Percentiles rank a stretch among this genome's conserved stretches.
Evolutionary conservation across 306 rosid genomes (phyloP).

Genomic region (Sophora flavescens): DNA sequence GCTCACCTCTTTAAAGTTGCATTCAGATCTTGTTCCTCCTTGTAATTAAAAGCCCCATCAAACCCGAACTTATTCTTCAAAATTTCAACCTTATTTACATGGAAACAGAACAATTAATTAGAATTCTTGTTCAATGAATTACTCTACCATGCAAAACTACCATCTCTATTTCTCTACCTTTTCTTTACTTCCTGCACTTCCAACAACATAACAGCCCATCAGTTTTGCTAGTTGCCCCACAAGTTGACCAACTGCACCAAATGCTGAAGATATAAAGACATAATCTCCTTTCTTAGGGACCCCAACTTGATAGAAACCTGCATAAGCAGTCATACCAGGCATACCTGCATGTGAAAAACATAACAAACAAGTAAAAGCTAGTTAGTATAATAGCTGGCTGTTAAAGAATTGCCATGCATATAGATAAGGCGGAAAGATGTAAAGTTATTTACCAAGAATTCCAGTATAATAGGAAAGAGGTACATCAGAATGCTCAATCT

Average conservation of each 20-base stretch:
- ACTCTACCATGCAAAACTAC: not conserved
- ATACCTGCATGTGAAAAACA: slow-evolving; percentile 44
- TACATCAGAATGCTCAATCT: slow-evolving; percentile 54
- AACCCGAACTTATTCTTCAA: slow-evolving; percentile 53
- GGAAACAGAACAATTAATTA: slow-evolving; percentile 14
- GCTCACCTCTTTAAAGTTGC: slow-evolving; percentile 50
- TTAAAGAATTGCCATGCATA: not conserved
- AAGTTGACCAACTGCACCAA: slow-evolving; percentile 66
- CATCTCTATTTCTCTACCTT: slow-evolving; percentile 53
- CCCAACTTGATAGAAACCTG: slow-evolving; percentile 57
- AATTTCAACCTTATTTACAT: slow-evolving; percentile 45
- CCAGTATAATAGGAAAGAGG: slow-evolving; percentile 58
- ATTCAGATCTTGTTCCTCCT: slow-evolving; percentile 51
- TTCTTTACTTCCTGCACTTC: slow-evolving; percentile 66
- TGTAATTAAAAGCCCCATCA: slow-evolving; percentile 61
- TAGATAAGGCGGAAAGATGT: not conserved
- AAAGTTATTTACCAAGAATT: slow-evolving; percentile 42
- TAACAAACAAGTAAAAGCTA: not conserved
- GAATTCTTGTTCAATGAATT: not conserved
- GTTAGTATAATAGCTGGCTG: not conserved
- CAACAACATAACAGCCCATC: slow-evolving; percentile 72
- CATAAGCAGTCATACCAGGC: slow-evolving; percentile 71
- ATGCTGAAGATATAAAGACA: slow-evolving; percentile 66
- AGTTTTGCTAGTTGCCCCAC: slow-evolving; percentile 66
- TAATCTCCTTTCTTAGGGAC: slow-evolving; percentile 59